Evolutionary conservation across 2,329 filamentous ascomycete genomes (phyloP), one percentile per base, ranked within the genome.

Genomic region (Sporothrix dimorphospora): DNA sequence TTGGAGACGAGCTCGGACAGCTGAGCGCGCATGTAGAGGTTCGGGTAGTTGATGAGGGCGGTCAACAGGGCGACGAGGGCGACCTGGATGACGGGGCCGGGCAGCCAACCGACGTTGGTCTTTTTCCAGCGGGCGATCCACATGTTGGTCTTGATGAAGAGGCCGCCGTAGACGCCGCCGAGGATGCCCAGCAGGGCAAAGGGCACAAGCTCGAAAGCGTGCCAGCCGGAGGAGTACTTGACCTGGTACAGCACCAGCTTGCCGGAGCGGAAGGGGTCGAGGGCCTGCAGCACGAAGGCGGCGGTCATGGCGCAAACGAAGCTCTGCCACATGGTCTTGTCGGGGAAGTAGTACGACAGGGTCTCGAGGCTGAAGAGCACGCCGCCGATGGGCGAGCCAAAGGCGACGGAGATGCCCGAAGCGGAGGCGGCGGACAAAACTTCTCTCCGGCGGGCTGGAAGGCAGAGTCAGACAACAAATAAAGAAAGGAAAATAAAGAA

Each of bases 301-400:
- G 94, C 96, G n/a, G 97, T 93, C 94, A 98, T 98, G 79, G 96
- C 96, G 78, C 96, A 98, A 53, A 99, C 96, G 79, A 99, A 99
- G 78, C 94, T 97, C 80, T 98, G 96, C 96, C 96, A 99, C 96
- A 99, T 98, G 11, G 96, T 98, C 82, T 98, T 98, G 82, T 98
- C 95, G 0, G 96, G 95, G 77, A 98, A 98, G 81, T 98, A 98
- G 80, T 98, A 98, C 0, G 94, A 97, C 2, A 98, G 85, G 87
- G 97, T 94, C 88, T 97, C 95, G n/a, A 98, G 88, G 81, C 93
- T 97, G 84, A 98, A 98, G 24, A 98, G 83, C 27, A 98, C 95
- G 63, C 95, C 95, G 12, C 95, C 96, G 71, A 98, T 97, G 9
- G 94, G 94, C 6, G 94, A 93, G 40, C 94, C 94, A 80, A 98